Conservation (phyloP, 352 stramenopile genomes). For the Globisporangium irregulare region DNA sequence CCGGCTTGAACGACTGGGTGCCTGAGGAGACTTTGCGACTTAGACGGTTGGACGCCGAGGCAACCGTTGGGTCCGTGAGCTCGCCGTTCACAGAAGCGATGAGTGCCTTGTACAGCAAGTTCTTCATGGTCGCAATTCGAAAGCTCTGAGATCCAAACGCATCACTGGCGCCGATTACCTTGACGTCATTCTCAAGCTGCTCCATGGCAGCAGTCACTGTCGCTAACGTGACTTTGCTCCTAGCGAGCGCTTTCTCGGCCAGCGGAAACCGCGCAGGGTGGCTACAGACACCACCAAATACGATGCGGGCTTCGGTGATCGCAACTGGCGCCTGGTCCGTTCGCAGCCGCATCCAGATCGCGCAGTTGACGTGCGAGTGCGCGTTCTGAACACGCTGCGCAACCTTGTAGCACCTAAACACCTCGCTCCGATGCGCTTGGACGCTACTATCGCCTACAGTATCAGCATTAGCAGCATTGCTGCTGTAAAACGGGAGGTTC, state of each 20-base stretch:
- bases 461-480: slow-evolving; percentile 18
- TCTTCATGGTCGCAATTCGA: slow-evolving; percentile 31
- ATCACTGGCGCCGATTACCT: slow-evolving; percentile 32
- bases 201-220: slow-evolving; percentile 82
- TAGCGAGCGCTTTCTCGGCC: slow-evolving; percentile 68
- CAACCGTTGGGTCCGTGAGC: slow-evolving; percentile 14
- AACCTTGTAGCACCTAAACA: slow-evolving; percentile 49
- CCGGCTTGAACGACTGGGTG: slow-evolving; percentile 46
- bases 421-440: background rate
- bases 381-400: slow-evolving; percentile 45
- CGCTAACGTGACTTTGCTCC: slow-evolving; percentile 64
- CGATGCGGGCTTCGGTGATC: slow-evolving; percentile 44
- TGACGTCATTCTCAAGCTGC: slow-evolving; percentile 85
- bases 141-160: slow-evolving; percentile 27
- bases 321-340: slow-evolving; percentile 57
- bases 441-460: background rate
- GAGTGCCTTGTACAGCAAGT: slow-evolving; percentile 95
- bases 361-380: slow-evolving; percentile 58
- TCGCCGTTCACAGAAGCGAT: slow-evolving; percentile 42
- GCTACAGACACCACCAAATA: slow-evolving; percentile 72
- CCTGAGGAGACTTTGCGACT: slow-evolving; percentile 42
- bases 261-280: slow-evolving; percentile 43
- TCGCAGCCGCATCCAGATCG: slow-evolving; percentile 31
- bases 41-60: slow-evolving; percentile 28
- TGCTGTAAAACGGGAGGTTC: slow-evolving; percentile 35